Evolutionary conservation across 208 protist species (phyloP), one percentile per base, ranked within the genome.

Genomic region (Herpetomonas tarakana): DNA sequence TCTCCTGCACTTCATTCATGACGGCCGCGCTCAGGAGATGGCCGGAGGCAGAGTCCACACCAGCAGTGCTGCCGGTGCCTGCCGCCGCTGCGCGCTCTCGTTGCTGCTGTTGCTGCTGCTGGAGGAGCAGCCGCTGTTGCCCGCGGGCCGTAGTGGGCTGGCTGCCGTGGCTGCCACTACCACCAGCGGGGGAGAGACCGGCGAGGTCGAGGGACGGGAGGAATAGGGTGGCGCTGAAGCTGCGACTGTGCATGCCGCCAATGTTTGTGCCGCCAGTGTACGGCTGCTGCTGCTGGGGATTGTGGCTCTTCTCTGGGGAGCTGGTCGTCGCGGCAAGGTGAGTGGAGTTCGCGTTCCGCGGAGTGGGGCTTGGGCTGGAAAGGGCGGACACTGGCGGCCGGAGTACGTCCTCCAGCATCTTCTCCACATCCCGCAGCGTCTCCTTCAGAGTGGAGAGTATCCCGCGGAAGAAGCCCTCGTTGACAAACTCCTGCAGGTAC

Each of bases 401-500:
- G 35, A 41, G 35, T 6, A 41, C 14, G 14, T 41, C 29, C 47
- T 63, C 27, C 1, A 54, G 3, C 14, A 63, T 7, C 1, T 27
- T 7, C 24, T 38, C 50, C 26, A 81, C 58, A 24, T 69, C 65
- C 26, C 22, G 14, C 29, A 80, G 55, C 29, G 74, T 73, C 11
- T 74, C 61, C 47, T 65, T 55, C 30, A 81, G 59, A 28, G 74
- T 72, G 31, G 52, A 3, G 38, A 89, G 75, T 4, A 76, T 63
- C 12, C 54, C 25, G 26, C 75, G 41, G 38, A 95, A 79, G 41
- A 91, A 87, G 2, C 62, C 38, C 19, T 72, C 73, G 29, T 64
- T 85, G 57, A 95, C 80, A 39, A 83, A 83, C 22, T 54, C 54
- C 44, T 75, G 63, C 53, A 95, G 59, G 65, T 91, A 95, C 16